Conservation (phyloP, 805 yeast genomes). For the Gaillardinia entomophila region DNA sequence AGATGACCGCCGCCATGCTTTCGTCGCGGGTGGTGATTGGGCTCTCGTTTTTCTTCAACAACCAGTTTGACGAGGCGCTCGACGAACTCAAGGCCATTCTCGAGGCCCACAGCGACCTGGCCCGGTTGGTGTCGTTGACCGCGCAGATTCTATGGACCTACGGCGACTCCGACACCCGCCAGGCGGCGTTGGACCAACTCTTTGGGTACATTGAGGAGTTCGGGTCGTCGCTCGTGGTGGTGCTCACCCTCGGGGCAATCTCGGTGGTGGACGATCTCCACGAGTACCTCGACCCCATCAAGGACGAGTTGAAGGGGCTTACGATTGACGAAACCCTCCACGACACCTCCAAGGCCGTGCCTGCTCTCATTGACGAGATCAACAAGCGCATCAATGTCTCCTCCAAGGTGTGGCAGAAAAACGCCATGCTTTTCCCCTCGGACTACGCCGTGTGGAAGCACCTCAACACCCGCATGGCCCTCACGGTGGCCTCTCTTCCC, state of each 20-base stretch:
- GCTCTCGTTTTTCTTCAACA: slow-evolving; percentile 56
- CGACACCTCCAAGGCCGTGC: slow-evolving; percentile 53
- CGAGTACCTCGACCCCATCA: slow-evolving; percentile 58
- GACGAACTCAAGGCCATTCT: slow-evolving; percentile 64
- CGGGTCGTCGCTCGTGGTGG: slow-evolving; percentile 64
- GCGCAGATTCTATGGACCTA: slow-evolving; percentile 77
- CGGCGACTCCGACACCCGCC: slow-evolving; percentile 69
- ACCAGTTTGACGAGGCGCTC: slow-evolving; percentile 60
- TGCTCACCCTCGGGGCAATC: slow-evolving; percentile 75
- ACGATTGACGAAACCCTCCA: slow-evolving; percentile 39
- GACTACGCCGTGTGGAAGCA: slow-evolving; percentile 64
- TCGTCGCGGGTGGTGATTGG: slow-evolving; percentile 74
- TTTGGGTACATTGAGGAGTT: slow-evolving; percentile 55
- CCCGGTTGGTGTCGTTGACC: slow-evolving; percentile 62
- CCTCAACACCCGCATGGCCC: slow-evolving; percentile 51
- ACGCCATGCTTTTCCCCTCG: slow-evolving; percentile 70
- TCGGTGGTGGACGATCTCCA: slow-evolving; percentile 56
- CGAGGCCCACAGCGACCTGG: slow-evolving; percentile 45
- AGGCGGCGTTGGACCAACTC: slow-evolving; percentile 80
- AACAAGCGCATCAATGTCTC: slow-evolving; percentile 29
- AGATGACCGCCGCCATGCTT: slow-evolving; percentile 24
- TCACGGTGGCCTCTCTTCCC: slow-evolving; percentile 49
- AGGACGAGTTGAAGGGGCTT: slow-evolving; percentile 56
- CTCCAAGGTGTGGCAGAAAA: slow-evolving; percentile 52
- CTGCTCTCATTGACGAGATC: slow-evolving; percentile 52